Conservation (phyloP, 2,329 filamentous ascomycete genomes). For the Ceratocystis ficicola region DNA sequence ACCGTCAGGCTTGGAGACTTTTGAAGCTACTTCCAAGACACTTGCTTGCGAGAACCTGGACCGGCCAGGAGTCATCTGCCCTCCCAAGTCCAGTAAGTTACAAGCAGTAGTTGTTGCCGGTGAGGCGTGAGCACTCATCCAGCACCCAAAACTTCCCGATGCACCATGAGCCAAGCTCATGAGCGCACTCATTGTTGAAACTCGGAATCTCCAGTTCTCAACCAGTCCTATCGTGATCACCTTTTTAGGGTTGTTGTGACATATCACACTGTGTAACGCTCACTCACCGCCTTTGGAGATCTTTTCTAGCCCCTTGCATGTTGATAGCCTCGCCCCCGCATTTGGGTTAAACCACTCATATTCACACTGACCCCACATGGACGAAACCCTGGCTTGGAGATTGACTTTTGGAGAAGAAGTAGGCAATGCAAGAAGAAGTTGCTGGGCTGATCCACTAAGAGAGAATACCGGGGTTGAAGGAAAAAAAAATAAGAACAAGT, state of each 20-base stretch:
- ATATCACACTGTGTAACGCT: background rate
- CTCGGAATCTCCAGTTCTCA: no score
- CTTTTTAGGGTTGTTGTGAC: background rate
- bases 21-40: no score
- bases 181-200: no score
- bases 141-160: no score
- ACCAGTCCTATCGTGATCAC: no score
- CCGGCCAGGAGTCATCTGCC: no score
- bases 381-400: background rate
- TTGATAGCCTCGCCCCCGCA: background rate
- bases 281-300: background rate
- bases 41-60: no score
- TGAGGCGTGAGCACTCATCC: no score
- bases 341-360: background rate
- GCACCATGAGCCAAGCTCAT: no score
- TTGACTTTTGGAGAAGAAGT: background rate
- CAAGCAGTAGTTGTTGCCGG: no score
- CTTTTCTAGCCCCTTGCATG: background rate
- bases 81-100: no score
- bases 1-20: no score
- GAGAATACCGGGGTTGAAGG: background rate
- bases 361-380: background rate
- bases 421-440: background rate
- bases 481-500: background rate
- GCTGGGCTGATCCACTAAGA: background rate